Evolutionary conservation across 169 alveolate species (phyloP).

Genomic region (Plasmodium adleri): DNA sequence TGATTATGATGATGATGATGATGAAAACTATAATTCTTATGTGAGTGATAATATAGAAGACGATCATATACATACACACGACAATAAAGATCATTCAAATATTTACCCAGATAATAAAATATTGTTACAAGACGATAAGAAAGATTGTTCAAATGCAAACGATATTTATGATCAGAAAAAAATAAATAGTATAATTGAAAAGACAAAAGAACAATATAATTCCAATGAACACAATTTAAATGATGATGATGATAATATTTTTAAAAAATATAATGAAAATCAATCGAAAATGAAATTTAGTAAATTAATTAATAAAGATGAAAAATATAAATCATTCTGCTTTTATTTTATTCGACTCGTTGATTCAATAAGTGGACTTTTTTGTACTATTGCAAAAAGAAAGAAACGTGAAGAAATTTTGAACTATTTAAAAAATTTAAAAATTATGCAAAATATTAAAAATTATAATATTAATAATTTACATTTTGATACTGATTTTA

Average conservation of each 20-base stretch:
- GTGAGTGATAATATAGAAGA: not conserved
- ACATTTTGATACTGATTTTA: constrained; percentile 24
- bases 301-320: constrained; percentile 33
- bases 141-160: not conserved
- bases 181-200: not conserved
- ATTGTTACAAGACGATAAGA: not conserved
- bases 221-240: not conserved
- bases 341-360: constrained; percentile 50
- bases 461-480: constrained; percentile 23
- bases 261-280: not conserved
- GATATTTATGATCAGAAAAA: constrained; percentile 24
- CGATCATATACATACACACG: not conserved
- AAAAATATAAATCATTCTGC: constrained; percentile 54
- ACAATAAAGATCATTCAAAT: not conserved
- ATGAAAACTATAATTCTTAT: not conserved
- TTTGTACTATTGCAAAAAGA: constrained; percentile 69
- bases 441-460: constrained; percentile 17
- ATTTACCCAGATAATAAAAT: not conserved
- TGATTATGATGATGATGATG: not conserved
- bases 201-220: not conserved
- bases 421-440: constrained; percentile 25
- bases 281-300: constrained; percentile 15
- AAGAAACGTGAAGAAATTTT: constrained; percentile 57
- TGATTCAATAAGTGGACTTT: constrained; percentile 61
- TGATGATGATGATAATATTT: not conserved